phyloP scores from a whole-genome alignment of 805 yeast genomes.

The Tetrapisispora nanseiensis region DNA sequence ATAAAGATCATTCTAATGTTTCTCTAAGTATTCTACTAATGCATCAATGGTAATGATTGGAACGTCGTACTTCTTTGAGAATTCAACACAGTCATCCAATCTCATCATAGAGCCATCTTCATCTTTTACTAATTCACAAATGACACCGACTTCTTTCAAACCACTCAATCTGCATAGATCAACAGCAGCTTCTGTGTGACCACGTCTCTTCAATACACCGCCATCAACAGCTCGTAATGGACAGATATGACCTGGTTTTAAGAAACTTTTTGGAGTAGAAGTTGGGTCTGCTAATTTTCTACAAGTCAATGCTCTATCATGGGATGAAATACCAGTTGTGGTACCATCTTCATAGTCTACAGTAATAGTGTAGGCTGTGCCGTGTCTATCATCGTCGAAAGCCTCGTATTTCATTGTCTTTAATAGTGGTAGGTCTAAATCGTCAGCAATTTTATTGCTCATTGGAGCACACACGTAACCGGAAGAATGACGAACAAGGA shows the following conservation, averaged over 20 bases:
- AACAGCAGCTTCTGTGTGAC: slow-evolving; percentile 97
- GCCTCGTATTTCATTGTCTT: slow-evolving; percentile 23
- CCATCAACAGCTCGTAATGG: slow-evolving; percentile 90
- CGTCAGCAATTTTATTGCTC: slow-evolving; percentile 66
- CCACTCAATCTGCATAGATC: slow-evolving; percentile 74
- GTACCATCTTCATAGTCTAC: slow-evolving; percentile 82
- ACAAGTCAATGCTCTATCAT: slow-evolving; percentile 83
- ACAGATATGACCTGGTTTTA: slow-evolving; percentile 89
- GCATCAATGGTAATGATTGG: slow-evolving; percentile 74
- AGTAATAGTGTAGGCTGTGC: slow-evolving; percentile 93
- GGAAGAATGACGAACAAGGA: slow-evolving; percentile 73
- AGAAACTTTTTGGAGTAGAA: slow-evolving; percentile 53
- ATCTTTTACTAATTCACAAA: slow-evolving; percentile 88
- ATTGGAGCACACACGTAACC: slow-evolving; percentile 94
- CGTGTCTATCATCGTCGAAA: slow-evolving; percentile 66
- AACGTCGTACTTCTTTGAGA: slow-evolving; percentile 50
- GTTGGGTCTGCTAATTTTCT: slow-evolving; percentile 48
- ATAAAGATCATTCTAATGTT: neutral
- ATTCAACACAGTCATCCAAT: slow-evolving; percentile 69
- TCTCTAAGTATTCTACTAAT: slow-evolving; percentile 43
- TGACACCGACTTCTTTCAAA: slow-evolving; percentile 77
- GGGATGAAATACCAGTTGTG: slow-evolving; percentile 94
- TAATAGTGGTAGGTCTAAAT: slow-evolving; percentile 73
- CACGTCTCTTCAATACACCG: slow-evolving; percentile 69
- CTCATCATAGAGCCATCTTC: slow-evolving; percentile 95